Evolutionary conservation across 305 asterid genomes (phyloP).

Genomic region (Fraxinus albicans): DNA sequence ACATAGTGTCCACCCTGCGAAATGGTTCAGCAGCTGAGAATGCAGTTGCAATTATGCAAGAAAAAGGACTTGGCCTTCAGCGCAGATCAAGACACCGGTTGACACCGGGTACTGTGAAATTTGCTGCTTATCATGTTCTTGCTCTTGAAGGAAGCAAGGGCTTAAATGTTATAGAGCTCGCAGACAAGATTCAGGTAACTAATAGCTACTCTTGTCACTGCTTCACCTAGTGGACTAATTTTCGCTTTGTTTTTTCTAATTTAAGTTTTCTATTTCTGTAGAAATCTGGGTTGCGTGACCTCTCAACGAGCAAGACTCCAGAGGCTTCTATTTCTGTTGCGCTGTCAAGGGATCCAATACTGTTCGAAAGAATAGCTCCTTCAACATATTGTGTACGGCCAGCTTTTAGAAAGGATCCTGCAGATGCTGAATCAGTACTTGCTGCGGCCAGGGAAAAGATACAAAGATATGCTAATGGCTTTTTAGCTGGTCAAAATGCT

Average conservation of each 20-base stretch:
- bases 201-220: constrained; percentile 11
- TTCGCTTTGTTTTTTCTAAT: constrained; percentile 13
- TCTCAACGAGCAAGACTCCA: constrained; percentile 96
- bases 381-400: constrained; percentile 94
- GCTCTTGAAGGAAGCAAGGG: constrained; percentile 98
- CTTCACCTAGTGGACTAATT: not conserved
- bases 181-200: constrained; percentile 94
- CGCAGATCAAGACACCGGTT: constrained; percentile 89
- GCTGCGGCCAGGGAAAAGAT: constrained; percentile 88
- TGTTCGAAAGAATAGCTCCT: constrained; percentile 97
- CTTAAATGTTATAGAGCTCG: constrained; percentile 86
- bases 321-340: constrained; percentile 99
- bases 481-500: constrained; percentile 74
- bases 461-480: constrained; percentile 76
- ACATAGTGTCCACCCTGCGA: constrained; percentile 76
- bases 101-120: constrained; percentile 98
- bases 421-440: constrained; percentile 80
- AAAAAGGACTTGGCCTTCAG: constrained; percentile 75
- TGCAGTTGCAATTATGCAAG: constrained; percentile 94
- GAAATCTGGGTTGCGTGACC: constrained; percentile 99
- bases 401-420: constrained; percentile 93
- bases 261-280: constrained; percentile 28
- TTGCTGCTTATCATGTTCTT: constrained; percentile 99
- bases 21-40: constrained; percentile 91
- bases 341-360: constrained; percentile 93